Percentiles rank a stretch among this genome's conserved stretches.
Conservation (phyloP, 139 green algal species). For the Marvania coccoides region DNA sequence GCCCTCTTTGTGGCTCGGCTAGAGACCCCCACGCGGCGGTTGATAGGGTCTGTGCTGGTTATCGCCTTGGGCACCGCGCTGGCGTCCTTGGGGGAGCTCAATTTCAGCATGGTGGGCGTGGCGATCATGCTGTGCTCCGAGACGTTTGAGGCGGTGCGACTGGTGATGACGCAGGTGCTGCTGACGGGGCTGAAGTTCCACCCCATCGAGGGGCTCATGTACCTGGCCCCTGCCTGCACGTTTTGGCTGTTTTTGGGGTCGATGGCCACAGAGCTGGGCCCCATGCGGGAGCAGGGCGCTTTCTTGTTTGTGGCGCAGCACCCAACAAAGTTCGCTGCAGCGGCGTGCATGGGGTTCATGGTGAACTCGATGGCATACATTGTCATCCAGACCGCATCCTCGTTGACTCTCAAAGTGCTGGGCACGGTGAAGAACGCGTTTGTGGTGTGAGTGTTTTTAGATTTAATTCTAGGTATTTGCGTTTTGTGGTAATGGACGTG, state of each 20-base stretch:
- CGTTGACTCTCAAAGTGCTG: slow-evolving; percentile 76
- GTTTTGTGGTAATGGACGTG: too few relatives aligned
- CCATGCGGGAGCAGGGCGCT: slow-evolving; percentile 37
- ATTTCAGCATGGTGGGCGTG: slow-evolving; percentile 53
- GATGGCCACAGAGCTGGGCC: slow-evolving; percentile 26
- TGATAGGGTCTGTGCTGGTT: slow-evolving; percentile 49
- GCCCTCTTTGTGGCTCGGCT: slow-evolving; percentile 65
- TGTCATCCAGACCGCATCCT: slow-evolving; percentile 71
- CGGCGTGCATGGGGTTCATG: slow-evolving; percentile 73
- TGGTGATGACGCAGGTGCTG: slow-evolving; percentile 85
- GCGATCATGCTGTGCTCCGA: slow-evolving; percentile 70
- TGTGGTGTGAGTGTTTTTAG: too few relatives aligned
- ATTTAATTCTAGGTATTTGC: too few relatives aligned
- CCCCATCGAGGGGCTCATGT: slow-evolving; percentile 87
- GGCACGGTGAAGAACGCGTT: slow-evolving; percentile 81
- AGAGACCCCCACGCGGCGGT: slow-evolving; percentile 52
- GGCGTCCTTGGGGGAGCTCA: slow-evolving; percentile 60
- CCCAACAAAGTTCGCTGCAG: slow-evolving; percentile 41
- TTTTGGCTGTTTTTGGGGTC: slow-evolving; percentile 64
- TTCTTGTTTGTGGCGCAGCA: slow-evolving; percentile 26
- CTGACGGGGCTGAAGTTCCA: slow-evolving; percentile 79
- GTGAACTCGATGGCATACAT: slow-evolving; percentile 80
- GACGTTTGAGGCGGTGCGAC: slow-evolving; percentile 54
- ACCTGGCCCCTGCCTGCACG: slow-evolving; percentile 74
- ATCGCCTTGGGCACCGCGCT: slow-evolving; percentile 67